These are phyloP conservation scores for Coemansia sp. DNA, from an alignment of 192 early-diverging fungal species.

Conservation along the genomic window DNA sequence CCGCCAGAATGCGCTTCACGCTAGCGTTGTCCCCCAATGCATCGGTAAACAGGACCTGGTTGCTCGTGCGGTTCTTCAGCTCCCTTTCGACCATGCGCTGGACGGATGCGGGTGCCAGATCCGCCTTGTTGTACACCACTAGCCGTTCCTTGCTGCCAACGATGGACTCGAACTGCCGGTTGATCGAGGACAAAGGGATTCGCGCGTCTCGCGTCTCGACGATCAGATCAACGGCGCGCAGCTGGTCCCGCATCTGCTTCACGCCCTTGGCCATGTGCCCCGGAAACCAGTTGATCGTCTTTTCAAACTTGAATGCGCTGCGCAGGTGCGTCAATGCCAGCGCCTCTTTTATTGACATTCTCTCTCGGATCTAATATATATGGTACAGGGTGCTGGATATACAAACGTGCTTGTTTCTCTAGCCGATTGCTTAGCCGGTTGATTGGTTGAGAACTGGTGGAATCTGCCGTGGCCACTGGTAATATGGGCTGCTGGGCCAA, in stretches of 20 bases:
- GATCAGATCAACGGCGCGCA: constrained; percentile 77
- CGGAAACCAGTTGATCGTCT: constrained; percentile 83
- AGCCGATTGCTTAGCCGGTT: too few species aligned
- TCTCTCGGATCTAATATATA: background rate
- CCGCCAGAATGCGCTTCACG: constrained; percentile 67
- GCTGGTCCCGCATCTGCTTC: constrained; percentile 67
- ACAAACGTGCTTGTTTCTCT: too few species aligned
- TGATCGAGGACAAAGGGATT: constrained; percentile 89
- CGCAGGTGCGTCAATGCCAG: constrained; percentile 6
- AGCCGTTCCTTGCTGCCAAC: constrained; percentile 66
- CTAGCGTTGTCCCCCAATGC: constrained; percentile 30
- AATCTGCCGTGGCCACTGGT: background rate
- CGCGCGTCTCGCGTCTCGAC: constrained; percentile 94
- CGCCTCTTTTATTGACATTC: background rate
- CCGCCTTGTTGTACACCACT: constrained; percentile 91
- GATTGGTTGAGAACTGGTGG: too few species aligned
- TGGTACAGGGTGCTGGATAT: background rate
- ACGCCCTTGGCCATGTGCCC: constrained; percentile 84
- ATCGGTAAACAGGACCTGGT: constrained; percentile 24
- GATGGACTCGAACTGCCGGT: constrained; percentile 74
- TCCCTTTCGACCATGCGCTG: constrained; percentile 29
- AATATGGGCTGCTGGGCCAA: background rate
- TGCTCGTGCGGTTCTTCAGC: constrained; percentile 41
- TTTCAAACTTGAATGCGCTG: constrained; percentile 55
- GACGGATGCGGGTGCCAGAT: constrained; percentile 72